These are phyloP conservation scores for Trichothecium sympodiale DNA, from an alignment of 2,329 filamentous ascomycete species.

Conservation along the genomic window DNA sequence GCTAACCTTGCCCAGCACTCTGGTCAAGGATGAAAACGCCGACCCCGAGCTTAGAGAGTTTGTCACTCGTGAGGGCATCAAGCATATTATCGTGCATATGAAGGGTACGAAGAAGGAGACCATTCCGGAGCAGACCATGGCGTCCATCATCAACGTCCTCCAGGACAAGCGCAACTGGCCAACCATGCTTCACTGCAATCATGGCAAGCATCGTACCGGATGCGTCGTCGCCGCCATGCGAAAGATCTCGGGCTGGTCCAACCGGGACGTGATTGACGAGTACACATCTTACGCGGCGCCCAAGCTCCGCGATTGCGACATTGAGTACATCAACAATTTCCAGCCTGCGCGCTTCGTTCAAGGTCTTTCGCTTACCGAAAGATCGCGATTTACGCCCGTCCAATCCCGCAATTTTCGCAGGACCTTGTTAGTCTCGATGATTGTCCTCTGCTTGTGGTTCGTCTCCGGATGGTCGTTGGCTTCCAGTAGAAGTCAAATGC, in stretches of 20 bases:
- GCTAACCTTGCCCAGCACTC: conserved; percentile 31
- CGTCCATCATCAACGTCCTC: conserved; percentile 58
- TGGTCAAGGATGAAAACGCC: conserved; percentile 52
- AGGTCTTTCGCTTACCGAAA: background rate
- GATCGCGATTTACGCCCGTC: conserved; percentile 9
- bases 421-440: conserved; percentile 28
- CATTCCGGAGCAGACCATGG: conserved; percentile 57
- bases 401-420: conserved; percentile 28
- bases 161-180: conserved; percentile 67
- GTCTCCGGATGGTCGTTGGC: conserved; percentile 16
- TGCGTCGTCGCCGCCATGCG: conserved; percentile 77
- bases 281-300: conserved; percentile 56
- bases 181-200: conserved; percentile 83
- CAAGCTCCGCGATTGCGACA: conserved; percentile 48
- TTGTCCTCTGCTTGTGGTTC: conserved; percentile 32
- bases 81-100: conserved; percentile 66
- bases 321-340: conserved; percentile 46
- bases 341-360: conserved; percentile 19
- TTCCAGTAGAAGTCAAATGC: no score
- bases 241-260: conserved; percentile 58
- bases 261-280: conserved; percentile 54
- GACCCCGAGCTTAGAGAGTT: conserved; percentile 46
- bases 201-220: conserved; percentile 86
- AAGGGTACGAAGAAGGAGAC: conserved; percentile 77
- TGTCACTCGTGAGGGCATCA: conserved; percentile 54